phyloP scores from a whole-genome alignment of 2,329 filamentous ascomycete genomes.

The Fusarium concolor region DNA sequence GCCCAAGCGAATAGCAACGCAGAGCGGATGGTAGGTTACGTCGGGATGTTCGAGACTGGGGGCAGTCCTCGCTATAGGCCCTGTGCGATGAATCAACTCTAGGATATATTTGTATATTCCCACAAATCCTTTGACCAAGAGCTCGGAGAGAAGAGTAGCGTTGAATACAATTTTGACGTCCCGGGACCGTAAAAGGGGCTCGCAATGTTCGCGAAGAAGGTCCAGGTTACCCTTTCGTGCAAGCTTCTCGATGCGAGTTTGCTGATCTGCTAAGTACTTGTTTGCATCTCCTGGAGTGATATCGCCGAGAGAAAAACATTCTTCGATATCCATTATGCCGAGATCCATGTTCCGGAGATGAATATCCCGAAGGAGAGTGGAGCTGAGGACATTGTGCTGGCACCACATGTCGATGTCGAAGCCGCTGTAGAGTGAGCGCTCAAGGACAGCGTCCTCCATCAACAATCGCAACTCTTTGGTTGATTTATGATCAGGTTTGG shows the following conservation, averaged over 20 bases:
- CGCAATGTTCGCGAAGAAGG: conserved; percentile 44
- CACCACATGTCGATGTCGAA: conserved; percentile 40
- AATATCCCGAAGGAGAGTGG: conserved; percentile 47
- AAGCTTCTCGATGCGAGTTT: conserved; percentile 36
- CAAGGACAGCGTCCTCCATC: conserved; percentile 44
- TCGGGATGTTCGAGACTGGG: conserved; percentile 36
- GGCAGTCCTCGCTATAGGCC: conserved; percentile 1
- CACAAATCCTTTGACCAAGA: conserved; percentile 41
- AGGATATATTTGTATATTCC: conserved; percentile 47
- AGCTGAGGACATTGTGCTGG: conserved; percentile 27
- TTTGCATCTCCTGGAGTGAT: conserved; percentile 33
- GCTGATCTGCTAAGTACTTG: conserved; percentile 36
- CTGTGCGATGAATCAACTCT: conserved; percentile 45
- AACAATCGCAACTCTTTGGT: conserved; percentile 46
- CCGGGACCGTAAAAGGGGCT: conserved; percentile 45
- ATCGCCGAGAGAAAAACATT: conserved; percentile 45
- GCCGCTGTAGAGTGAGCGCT: conserved; percentile 46
- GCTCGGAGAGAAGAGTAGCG: conserved; percentile 38
- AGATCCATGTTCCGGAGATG: conserved; percentile 42
- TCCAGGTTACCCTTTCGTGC: conserved; percentile 43
- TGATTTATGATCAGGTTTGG: conserved; percentile 14
- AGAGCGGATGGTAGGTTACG: conserved; percentile 47
- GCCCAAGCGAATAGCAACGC: conserved; percentile 47
- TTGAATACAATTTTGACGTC: conserved; percentile 45
- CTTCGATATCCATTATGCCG: conserved; percentile 46